These are phyloP conservation scores for Neurospora sublineolata DNA, from an alignment of 495 filamentous ascomycete genomes.

Conservation along the genomic window DNA sequence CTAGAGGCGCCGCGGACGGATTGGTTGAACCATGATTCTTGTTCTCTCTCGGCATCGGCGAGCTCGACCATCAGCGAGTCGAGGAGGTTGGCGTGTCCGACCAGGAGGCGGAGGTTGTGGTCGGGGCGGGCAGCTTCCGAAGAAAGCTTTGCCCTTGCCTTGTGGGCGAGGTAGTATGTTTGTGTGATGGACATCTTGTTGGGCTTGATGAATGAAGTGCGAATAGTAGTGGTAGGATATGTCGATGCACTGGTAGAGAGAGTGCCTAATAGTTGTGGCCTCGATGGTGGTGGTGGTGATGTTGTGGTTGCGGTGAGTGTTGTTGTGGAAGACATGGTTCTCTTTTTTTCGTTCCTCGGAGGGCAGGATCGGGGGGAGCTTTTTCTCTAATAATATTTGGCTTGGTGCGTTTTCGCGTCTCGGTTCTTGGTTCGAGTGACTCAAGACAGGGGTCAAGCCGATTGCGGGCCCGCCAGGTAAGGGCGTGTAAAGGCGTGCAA, in stretches of 20 bases:
- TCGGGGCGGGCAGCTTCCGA: constrained; percentile 78
- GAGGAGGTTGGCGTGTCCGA: constrained; percentile 95
- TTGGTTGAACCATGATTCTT: constrained; percentile 97
- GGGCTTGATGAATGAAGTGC: constrained; percentile 20
- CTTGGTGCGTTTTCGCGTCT: constrained; percentile 11
- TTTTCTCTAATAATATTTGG: constrained; percentile 14
- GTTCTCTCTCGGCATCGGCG: constrained; percentile 84
- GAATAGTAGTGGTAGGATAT: constrained; percentile 5
- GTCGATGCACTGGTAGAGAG: neutral
- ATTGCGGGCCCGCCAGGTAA: constrained; percentile 16
- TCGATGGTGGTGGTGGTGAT: constrained; percentile 6
- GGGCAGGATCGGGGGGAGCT: neutral
- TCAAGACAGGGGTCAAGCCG: constrained; percentile 20
- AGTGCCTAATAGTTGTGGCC: constrained; percentile 1
- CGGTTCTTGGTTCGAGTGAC: constrained; percentile 14
- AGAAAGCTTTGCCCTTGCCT: constrained; percentile 89
- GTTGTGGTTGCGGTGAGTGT: constrained; percentile 9
- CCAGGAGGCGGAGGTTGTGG: constrained; percentile 86
- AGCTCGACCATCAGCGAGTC: constrained; percentile 94
- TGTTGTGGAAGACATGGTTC: constrained; percentile 16
- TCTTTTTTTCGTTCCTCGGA: constrained; percentile 8
- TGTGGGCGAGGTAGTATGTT: constrained; percentile 95
- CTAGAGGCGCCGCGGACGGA: constrained; percentile 66
- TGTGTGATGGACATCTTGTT: constrained; percentile 92
- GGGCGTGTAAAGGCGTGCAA: neutral